Evolutionary conservation across 1,284 basidiomycete genomes (phyloP).

Genomic region (Uromyces viciae-fabae): DNA sequence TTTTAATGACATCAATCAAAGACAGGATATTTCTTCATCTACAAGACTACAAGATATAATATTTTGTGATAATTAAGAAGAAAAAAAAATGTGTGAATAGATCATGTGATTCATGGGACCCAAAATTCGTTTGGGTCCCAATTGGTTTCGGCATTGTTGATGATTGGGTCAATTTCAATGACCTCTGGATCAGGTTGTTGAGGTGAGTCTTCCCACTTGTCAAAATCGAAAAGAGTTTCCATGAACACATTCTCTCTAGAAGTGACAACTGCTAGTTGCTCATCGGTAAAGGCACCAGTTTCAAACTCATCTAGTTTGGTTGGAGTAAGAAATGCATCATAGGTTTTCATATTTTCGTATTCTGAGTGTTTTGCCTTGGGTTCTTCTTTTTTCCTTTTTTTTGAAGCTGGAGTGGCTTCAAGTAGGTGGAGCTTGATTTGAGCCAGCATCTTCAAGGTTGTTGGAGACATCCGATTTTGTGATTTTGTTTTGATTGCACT

Average conservation of each 20-base stretch:
- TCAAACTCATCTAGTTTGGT: constrained; percentile 1
- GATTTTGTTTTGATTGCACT: constrained; percentile 21
- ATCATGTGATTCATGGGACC: no score
- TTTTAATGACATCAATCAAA: no score
- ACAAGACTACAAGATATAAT: no score
- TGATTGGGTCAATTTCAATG: no score
- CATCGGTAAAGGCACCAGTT: neutral
- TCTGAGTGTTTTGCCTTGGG: neutral
- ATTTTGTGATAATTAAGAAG: no score
- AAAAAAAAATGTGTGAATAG: no score
- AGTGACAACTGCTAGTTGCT: neutral
- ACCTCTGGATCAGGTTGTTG: no score
- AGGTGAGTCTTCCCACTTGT: neutral
- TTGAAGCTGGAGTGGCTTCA: neutral
- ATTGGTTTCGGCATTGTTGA: no score
- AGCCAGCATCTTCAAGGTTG: neutral
- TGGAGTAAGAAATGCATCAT: constrained; percentile 1
- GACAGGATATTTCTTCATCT: no score
- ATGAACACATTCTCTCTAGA: constrained; percentile 10
- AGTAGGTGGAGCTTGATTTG: constrained; percentile 16
- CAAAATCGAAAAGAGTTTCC: neutral
- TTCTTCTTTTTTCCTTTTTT: neutral
- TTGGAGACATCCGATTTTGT: constrained; percentile 2
- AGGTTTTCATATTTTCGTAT: constrained; percentile 4
- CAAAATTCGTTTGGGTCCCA: no score